Evolutionary conservation across 768 basidiomycete species (phyloP), one percentile per base, ranked within the genome.

Genomic region (Leccinum variicolor): DNA sequence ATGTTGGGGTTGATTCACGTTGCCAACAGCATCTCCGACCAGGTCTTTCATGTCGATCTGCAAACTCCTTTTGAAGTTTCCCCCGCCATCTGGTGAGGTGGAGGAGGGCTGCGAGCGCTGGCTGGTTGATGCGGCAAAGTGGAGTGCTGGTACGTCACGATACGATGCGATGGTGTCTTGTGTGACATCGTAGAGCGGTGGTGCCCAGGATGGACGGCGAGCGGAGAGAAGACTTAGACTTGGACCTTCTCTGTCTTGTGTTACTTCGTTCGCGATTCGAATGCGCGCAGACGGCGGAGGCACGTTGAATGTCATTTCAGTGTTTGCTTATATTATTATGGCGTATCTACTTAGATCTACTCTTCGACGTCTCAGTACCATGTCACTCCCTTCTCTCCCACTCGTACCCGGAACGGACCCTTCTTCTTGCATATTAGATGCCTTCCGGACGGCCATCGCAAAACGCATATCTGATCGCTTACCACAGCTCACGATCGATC

Each of bases 401-500:
- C 62, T 67, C 19, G 72, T 81, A 21, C 60, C 75, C 19, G 74
- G 78, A 33, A 77, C 81, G 21, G 87, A 93, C 59, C 85, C 92
- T 1, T 80, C 83, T 2, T 78, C 78, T 51, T 86, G 81, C 61
- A 76, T 86, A 9, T 73, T 94, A 43, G 93, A 94, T 70, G 77
- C 84, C 4, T 95, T 92, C 78, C 80, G 90, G 54, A 85, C 81
- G n/a, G 82, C 91, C 39, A 89, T 93, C 64, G 91, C 94, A 4
- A 79, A 86, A 65, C 79, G 81, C 59, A 68, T 92, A 28, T 82
- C 85, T 8, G 84, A 88, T 52, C 81, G 84, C 0, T 73, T 92
- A 7, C 84, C 85, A 28, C 73, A 74, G 3, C 73, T 96, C 52
- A 79, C 87, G 0, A 59, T 92, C 26, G 89, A 90, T 41, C 84